These are phyloP conservation scores for Salix udensis DNA, from an alignment of 345 rosid genomes.

Conservation along the genomic window DNA sequence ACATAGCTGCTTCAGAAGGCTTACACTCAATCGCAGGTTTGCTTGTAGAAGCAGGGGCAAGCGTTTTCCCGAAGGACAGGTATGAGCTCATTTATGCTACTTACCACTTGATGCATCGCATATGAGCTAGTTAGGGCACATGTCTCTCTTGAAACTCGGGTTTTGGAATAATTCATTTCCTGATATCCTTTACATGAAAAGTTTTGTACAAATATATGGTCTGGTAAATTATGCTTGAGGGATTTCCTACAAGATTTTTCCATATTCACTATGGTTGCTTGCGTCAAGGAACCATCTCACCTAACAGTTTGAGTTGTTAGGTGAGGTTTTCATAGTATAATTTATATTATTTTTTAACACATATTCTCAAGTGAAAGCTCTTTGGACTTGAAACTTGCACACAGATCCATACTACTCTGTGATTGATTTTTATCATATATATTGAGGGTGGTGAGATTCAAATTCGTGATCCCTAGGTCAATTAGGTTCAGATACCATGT, in stretches of 20 bases:
- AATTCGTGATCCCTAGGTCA: too few species aligned
- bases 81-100: constrained; percentile 3
- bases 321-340: rapidly evolving
- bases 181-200: background rate
- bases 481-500: too few species aligned
- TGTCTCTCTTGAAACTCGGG: background rate
- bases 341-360: too few species aligned
- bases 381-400: rapidly evolving
- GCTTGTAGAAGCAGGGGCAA: constrained; percentile 68
- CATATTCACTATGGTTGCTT: too few species aligned
- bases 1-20: constrained; percentile 79
- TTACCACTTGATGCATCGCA: background rate
- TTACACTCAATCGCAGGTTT: constrained; percentile 37
- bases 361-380: too few species aligned
- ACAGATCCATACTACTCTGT: rapidly evolving
- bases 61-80: constrained; percentile 72
- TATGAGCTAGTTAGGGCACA: background rate
- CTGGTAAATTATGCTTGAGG: too few species aligned
- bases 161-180: background rate
- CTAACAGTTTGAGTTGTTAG: too few species aligned
- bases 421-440: too few species aligned
- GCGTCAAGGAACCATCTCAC: too few species aligned
- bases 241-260: too few species aligned
- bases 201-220: too few species aligned
- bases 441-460: too few species aligned